Evolutionary conservation across 1,284 basidiomycete genomes (phyloP), one percentile per base, ranked within the genome.

Genomic region (Neonothopanus nambi): DNA sequence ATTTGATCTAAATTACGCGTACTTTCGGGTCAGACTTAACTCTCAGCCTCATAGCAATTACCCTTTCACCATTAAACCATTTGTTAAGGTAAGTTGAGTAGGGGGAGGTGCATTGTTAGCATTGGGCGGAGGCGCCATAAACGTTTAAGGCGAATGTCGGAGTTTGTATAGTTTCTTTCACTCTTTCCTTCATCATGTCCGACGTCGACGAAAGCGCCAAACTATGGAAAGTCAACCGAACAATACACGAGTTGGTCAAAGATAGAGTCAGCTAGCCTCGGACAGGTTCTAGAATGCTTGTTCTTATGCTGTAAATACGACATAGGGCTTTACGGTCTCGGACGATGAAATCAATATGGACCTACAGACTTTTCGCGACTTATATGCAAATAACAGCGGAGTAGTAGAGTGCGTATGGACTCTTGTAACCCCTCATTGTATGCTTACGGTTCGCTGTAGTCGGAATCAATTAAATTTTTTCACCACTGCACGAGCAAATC

Each of bases 171-270:
- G 55, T 58, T 62, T 65, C 57, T 51, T 61, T 64, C 67, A 62
- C 63, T 56, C 57, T 58, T 58, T 56, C 62, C 54, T 24, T 13
- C 11, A 47, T 58, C 61, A 68, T 87, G 83, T 74, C 77, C 58
- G 86, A 89, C 58, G 74, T 74, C 62, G 88, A 91, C 70, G 89
- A 91, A 68, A 79, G 82, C 50, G 85, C 93, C 49, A 86, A 89
- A 66, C 80, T 99, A 64, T 98, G 95, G 93, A 89, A 95, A 66
- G 95, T 99, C 59, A 95, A 95, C 73, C 79, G 93, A 65, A 99
- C 97, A 39, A 91, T 98, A 50, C 95, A 98, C 70, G 97, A 99
- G 74, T 86, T 99, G 54, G 92, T 96, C 56, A 85, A 89, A 66
- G 97, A 99, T 71, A 84, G 95, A 75, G 88, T 90, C 61, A 72